Conservation (phyloP, 2,329 filamentous ascomycete species). For the Cladosporium velox region DNA sequence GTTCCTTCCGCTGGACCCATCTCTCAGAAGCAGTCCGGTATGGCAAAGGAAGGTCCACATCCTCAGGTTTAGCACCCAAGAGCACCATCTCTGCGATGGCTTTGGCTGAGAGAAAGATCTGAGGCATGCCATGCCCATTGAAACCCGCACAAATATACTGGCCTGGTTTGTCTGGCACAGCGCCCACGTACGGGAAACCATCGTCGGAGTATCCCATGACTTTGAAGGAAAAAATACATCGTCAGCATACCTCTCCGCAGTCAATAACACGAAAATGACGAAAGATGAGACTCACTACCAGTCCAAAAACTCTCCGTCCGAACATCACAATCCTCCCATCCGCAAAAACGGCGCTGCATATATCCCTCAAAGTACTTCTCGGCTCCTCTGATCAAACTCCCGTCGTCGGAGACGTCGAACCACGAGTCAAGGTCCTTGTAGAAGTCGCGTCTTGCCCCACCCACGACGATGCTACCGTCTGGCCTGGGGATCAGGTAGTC, state of each 20-base stretch:
- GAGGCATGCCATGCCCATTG: conserved; percentile 55
- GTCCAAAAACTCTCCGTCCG: conserved; percentile 44
- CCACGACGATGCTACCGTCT: conserved; percentile 49
- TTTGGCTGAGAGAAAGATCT: conserved; percentile 46
- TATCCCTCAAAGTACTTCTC: conserved; percentile 49
- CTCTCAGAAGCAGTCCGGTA: neutral
- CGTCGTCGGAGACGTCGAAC: conserved; percentile 50
- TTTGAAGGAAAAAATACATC: neutral
- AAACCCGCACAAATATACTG: conserved; percentile 54
- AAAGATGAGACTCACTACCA: conserved; percentile 35
- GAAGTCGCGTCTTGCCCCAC: conserved; percentile 44
- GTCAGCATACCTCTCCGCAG: neutral
- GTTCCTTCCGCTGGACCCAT: neutral
- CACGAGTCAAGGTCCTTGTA: conserved; percentile 36
- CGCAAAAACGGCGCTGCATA: conserved; percentile 50
- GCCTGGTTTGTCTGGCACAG: conserved; percentile 43
- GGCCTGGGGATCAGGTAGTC: conserved; percentile 46
- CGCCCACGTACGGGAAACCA: conserved; percentile 46
- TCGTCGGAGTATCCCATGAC: conserved; percentile 32
- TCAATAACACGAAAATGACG: neutral
- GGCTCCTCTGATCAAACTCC: conserved; percentile 44
- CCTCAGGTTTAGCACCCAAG: conserved; percentile 6
- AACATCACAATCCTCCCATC: conserved; percentile 50
- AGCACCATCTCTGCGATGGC: conserved; percentile 46
- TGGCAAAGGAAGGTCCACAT: conserved; percentile 17